Percentiles rank a stretch among this genome's conserved stretches.
These are phyloP conservation scores for Lotmaria passim DNA, from an alignment of 208 protist genomes.

Conservation along the genomic window DNA sequence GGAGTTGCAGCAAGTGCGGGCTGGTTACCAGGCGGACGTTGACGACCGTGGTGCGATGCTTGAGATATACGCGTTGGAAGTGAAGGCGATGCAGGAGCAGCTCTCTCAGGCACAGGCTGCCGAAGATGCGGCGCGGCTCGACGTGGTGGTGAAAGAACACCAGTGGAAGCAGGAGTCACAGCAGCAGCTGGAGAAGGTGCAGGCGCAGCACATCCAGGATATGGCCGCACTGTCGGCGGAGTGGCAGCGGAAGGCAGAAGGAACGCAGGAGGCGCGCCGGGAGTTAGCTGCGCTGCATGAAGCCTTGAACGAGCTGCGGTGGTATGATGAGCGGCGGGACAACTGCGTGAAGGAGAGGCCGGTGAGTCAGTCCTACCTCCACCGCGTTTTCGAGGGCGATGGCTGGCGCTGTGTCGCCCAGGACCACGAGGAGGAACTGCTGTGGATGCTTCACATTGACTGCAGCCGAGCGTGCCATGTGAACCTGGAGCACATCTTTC, in stretches of 20 bases:
- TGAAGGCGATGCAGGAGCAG: no score
- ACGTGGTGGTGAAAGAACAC: not conserved
- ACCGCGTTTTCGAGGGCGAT: slow-evolving; percentile 29
- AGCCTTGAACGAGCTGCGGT: slow-evolving; percentile 9
- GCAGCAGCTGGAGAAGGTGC: not conserved
- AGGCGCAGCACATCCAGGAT: no score
- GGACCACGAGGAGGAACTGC: slow-evolving; percentile 30
- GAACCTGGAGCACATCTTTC: slow-evolving; percentile 30
- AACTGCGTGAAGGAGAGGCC: slow-evolving; percentile 17
- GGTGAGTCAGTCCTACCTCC: not conserved
- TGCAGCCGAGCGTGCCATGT: slow-evolving; percentile 45
- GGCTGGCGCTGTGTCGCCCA: slow-evolving; percentile 35
- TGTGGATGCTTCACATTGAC: slow-evolving; percentile 38
- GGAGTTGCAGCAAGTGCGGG: no score
- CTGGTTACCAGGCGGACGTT: no score
- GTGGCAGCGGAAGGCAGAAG: not conserved
- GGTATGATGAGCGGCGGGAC: slow-evolving; percentile 22
- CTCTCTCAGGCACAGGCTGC: not conserved
- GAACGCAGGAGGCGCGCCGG: no score
- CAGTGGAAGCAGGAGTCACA: not conserved
- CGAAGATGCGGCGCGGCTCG: not conserved
- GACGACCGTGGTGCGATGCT: no score
- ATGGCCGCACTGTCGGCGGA: no score
- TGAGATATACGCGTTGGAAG: no score
- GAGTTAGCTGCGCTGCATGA: not conserved